These are phyloP conservation scores for Microcera coccophila DNA, from an alignment of 2,329 filamentous ascomycete genomes.

Conservation along the genomic window DNA sequence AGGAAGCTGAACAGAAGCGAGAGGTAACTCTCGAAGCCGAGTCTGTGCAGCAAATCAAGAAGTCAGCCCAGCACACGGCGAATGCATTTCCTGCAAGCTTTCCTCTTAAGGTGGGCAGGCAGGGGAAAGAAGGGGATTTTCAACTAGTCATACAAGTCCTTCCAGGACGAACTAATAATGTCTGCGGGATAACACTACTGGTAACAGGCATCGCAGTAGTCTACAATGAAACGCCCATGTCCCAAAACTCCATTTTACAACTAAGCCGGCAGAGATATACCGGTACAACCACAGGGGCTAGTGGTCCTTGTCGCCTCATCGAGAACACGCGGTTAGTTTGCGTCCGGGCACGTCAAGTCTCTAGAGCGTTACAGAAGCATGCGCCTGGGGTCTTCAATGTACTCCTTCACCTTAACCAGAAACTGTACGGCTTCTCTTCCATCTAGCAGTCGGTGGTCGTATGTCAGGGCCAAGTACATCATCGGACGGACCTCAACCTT, in stretches of 20 bases:
- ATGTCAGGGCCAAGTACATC: conserved; percentile 98
- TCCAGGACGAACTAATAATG: no score
- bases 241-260: conserved; percentile 11
- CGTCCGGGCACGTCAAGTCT: conserved; percentile 2
- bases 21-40: no score
- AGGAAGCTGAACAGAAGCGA: no score
- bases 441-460: conserved; percentile 93
- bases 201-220: conserved; percentile 1
- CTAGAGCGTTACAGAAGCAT: conserved; percentile 64
- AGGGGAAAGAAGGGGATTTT: no score
- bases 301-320: background rate
- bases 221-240: background rate
- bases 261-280: conserved; percentile 5
- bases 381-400: conserved; percentile 88
- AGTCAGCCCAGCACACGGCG: no score
- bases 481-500: conserved; percentile 97
- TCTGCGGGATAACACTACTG: no score
- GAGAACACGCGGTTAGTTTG: conserved; percentile 7
- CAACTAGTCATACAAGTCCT: no score
- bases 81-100: no score
- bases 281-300: background rate
- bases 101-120: no score
- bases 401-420: conserved; percentile 95
- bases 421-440: conserved; percentile 95
- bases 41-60: no score